Conservation (phyloP, 495 filamentous ascomycete genomes). For the Oleoguttula mirabilis region DNA sequence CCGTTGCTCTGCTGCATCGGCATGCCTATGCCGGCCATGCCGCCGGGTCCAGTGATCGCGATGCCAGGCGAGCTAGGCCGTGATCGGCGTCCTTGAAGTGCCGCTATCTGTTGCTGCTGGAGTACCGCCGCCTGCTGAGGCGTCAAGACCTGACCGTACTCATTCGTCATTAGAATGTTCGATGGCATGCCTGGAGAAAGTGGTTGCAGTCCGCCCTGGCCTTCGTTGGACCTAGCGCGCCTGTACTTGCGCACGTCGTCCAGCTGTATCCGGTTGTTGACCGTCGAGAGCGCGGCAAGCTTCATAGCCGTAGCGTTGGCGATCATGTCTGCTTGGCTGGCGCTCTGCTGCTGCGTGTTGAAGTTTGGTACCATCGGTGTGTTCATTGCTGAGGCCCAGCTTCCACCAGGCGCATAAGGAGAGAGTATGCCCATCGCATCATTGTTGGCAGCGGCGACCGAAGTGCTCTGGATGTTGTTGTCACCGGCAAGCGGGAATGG, state of each 20-base stretch:
- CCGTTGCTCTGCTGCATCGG: conserved; percentile 89
- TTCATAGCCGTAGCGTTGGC: conserved; percentile 99
- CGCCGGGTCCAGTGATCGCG: conserved; percentile 60
- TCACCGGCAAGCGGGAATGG: conserved; percentile 51
- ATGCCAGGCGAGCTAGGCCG: conserved; percentile 89
- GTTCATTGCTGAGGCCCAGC: conserved; percentile 98
- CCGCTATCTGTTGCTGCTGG: conserved; percentile 70
- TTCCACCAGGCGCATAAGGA: conserved; percentile 75
- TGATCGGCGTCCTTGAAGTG: conserved; percentile 65
- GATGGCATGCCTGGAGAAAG: conserved; percentile 39
- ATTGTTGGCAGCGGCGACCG: conserved; percentile 55
- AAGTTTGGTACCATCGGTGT: conserved; percentile 92
- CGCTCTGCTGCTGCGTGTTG: conserved; percentile 38
- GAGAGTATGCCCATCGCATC: conserved; percentile 60
- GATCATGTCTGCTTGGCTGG: conserved; percentile 87
- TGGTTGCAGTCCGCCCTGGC: conserved; percentile 43
- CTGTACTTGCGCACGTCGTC: conserved; percentile 94
- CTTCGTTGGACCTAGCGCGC: conserved; percentile 79
- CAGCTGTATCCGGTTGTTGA: conserved; percentile 94
- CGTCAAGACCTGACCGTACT: conserved; percentile 75
- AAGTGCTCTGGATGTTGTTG: conserved; percentile 68
- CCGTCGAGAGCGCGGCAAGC: conserved; percentile 87
- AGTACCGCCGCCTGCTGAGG: conserved; percentile 77
- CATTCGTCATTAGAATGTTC: conserved; percentile 79
- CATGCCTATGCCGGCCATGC: conserved; percentile 35